Base-by-base conservation (phyloP, 164 flowering plant genomes). In the Tinospora cordifolia region DNA sequence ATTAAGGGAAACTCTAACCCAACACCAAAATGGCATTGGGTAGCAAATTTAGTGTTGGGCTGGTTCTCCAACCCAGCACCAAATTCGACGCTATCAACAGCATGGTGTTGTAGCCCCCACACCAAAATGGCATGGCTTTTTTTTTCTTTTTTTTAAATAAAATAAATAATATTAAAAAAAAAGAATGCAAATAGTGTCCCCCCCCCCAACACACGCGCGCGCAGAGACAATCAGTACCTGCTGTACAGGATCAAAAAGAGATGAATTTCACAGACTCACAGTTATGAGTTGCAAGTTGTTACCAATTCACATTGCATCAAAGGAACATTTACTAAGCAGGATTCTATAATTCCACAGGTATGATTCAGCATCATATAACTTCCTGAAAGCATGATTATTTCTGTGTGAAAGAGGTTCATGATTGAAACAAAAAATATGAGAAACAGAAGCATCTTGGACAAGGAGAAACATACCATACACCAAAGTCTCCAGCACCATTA, bases 401-500 rank as follows among this genome's bases (percentile, higher is more conserved):
- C 19, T 60, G 46, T 62, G 27, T 19, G 44, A 36, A 71, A 64
- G 49, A 49, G 12, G 47, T 38, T 54, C n/a, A 19, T 26, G 21
- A 66, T 39, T 10, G 2, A 62, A n/a, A 22, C 0, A 36, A 22
- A 10, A 46, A 47, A 44, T 8, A 24, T 6, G 36, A 6, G 4
- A 65, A 30, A 17, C 9, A 17, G 34, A 51, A 65, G 22, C 51
- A 65, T 69, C 14, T 74, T 67, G 38, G 19, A 17, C 69, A 40
- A 36, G 24, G 11, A 63, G 68, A 51, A 62, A 75, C 84, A 58
- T 89, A 92, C 99, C 99, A 94, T 63, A 94, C 51, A 74, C 79
- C 76, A 64, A 94, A 90, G 75, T 84, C 85, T 73, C 97, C 99
- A 72, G 80, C 73, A 63, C 91, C 87, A 81, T 90, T 87, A 75